These are phyloP conservation scores for Apiotrichum gamsii DNA, from an alignment of 1,284 basidiomycete genomes.

Conservation along the genomic window DNA sequence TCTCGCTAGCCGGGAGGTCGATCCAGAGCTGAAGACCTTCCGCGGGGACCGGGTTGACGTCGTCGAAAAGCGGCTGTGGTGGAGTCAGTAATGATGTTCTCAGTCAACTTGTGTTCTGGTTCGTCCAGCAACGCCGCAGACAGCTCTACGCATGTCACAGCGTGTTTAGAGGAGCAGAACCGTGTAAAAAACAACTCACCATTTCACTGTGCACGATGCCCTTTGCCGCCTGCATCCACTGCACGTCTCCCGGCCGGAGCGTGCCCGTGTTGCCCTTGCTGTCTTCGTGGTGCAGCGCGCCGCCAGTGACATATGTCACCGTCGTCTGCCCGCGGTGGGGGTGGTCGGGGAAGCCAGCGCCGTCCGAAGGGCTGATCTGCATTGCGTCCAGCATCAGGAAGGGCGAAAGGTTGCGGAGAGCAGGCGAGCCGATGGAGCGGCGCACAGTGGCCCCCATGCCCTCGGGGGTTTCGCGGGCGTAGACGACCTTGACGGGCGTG, in stretches of 20 bases:
- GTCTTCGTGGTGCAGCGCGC: constrained; percentile 73
- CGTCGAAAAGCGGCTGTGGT: constrained; percentile 75
- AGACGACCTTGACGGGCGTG: constrained; percentile 64
- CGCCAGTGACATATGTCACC: constrained; percentile 78
- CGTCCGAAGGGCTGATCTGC: constrained; percentile 44
- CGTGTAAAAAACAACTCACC: too few relatives aligned
- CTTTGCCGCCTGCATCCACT: constrained; percentile 86
- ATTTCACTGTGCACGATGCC: constrained; percentile 73
- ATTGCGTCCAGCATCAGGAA: constrained; percentile 66
- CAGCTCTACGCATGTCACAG: too few relatives aligned
- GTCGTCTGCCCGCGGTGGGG: constrained; percentile 77
- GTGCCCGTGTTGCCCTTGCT: constrained; percentile 76
- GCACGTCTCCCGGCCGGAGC: constrained; percentile 77
- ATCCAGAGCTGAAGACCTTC: constrained; percentile 88
- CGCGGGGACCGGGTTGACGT: constrained; percentile 29
- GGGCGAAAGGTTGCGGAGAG: constrained; percentile 73
- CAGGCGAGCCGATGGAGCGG: constrained; percentile 73
- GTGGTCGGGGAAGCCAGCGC: constrained; percentile 60
- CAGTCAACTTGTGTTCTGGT: too few relatives aligned
- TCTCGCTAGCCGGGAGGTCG: constrained; percentile 79
- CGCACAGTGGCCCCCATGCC: constrained; percentile 85
- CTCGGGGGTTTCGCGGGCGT: constrained; percentile 72
- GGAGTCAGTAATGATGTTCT: too few relatives aligned
- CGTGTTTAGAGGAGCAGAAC: too few relatives aligned
- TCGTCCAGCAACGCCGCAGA: too few relatives aligned